These are phyloP conservation scores for Fusarium pseudoanthophilum DNA, from an alignment of 2,329 filamentous ascomycete species.

Conservation along the genomic window DNA sequence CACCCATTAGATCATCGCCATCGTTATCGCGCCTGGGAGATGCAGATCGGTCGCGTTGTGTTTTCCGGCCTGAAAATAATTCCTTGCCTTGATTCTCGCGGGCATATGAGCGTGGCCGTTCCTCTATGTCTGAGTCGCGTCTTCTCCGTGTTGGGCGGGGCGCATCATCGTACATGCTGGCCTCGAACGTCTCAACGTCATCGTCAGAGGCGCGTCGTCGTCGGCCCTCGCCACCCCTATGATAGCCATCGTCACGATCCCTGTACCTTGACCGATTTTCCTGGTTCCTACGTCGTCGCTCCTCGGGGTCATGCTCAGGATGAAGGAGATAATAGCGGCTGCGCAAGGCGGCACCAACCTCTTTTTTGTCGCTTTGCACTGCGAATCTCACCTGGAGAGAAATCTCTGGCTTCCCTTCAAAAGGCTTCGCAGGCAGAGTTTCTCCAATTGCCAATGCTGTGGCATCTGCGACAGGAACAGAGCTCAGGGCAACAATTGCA, in stretches of 20 bases:
- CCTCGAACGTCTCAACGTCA: constrained; percentile 71
- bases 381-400: constrained; percentile 79
- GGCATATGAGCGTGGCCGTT: constrained; percentile 45
- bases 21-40: constrained; percentile 60
- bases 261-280: constrained; percentile 71
- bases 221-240: constrained; percentile 52
- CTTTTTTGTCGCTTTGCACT: constrained; percentile 81
- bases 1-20: constrained; percentile 54
- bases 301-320: constrained; percentile 86
- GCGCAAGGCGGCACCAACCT: constrained; percentile 77
- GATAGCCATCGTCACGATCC: constrained; percentile 60
- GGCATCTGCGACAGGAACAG: constrained; percentile 62
- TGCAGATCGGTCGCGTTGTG: constrained; percentile 60
- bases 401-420: constrained; percentile 74
- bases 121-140: constrained; percentile 42
- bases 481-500: constrained; percentile 65
- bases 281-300: constrained; percentile 70
- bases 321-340: constrained; percentile 95
- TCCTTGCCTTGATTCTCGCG: constrained; percentile 66
- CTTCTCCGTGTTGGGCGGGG: constrained; percentile 48
- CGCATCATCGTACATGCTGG: constrained; percentile 84
- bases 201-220: constrained; percentile 57
- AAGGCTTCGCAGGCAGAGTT: constrained; percentile 74
- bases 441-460: constrained; percentile 70
- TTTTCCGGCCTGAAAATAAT: constrained; percentile 64